phyloP scores from a whole-genome alignment of 768 basidiomycete species.

The Porpolomopsis calyptriformis region DNA sequence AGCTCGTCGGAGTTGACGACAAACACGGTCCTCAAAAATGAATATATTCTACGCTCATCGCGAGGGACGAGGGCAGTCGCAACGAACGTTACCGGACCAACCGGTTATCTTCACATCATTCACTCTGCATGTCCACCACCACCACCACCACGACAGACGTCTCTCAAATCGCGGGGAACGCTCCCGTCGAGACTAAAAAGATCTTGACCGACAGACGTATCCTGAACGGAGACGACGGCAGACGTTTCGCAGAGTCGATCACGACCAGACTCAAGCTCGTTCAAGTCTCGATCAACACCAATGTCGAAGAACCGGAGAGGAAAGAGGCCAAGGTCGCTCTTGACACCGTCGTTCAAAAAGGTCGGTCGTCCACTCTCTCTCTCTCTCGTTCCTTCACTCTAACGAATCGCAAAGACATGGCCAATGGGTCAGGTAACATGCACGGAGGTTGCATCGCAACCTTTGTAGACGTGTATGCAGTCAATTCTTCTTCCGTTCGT shows the following conservation, averaged over 20 bases:
- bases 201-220: conserved; percentile 29
- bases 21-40: too few relatives aligned
- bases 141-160: too few relatives aligned
- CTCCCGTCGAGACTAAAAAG: conserved; percentile 26
- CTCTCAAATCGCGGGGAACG: conserved; percentile 26
- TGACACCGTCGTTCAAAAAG: conserved; percentile 33
- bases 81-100: too few relatives aligned
- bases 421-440: conserved; percentile 35
- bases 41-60: too few relatives aligned
- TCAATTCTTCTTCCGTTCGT: not conserved
- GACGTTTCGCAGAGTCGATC: conserved; percentile 23
- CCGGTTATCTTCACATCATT: too few relatives aligned
- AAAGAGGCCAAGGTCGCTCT: conserved; percentile 36
- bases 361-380: conserved; percentile 17
- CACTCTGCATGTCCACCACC: too few relatives aligned
- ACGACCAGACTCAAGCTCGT: conserved; percentile 21
- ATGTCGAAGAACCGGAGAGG: conserved; percentile 34
- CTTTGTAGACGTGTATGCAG: conserved; percentile 40
- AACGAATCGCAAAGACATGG: conserved; percentile 35
- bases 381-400: not conserved
- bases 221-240: conserved; percentile 20
- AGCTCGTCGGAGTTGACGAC: too few relatives aligned
- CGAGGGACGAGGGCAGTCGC: too few relatives aligned
- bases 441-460: conserved; percentile 49
- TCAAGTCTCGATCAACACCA: conserved; percentile 33